These are phyloP conservation scores for Phyllosticta paracitricarpa DNA, from an alignment of 2,329 filamentous ascomycete genomes.

Conservation along the genomic window DNA sequence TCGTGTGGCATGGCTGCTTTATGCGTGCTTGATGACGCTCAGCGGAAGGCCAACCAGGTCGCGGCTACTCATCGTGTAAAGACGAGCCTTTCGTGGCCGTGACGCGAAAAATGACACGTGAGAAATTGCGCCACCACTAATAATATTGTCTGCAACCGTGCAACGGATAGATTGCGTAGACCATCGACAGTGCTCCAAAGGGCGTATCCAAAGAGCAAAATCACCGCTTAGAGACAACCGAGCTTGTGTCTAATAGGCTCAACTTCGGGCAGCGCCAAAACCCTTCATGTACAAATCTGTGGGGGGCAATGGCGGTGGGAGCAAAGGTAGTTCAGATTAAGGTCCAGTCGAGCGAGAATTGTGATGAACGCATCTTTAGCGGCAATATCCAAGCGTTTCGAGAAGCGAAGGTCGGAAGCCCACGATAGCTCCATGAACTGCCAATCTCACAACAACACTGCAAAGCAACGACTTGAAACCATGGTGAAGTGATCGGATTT, in stretches of 20 bases:
- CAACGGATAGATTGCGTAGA: not conserved
- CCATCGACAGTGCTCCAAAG: not conserved
- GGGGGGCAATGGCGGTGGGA: not conserved
- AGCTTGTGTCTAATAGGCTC: not conserved
- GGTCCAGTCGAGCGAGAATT: not conserved
- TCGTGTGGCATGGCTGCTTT: not conserved
- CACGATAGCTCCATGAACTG: too few relatives aligned
- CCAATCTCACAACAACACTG: too few relatives aligned
- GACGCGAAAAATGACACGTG: not conserved
- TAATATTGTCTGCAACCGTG: not conserved
- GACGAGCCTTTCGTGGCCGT: not conserved
- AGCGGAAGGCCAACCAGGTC: not conserved
- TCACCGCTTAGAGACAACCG: not conserved
- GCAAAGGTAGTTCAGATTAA: not conserved
- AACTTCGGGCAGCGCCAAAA: not conserved
- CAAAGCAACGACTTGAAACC: too few relatives aligned
- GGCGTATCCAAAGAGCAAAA: not conserved
- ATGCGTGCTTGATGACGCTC: not conserved
- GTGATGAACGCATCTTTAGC: not conserved
- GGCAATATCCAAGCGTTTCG: not conserved
- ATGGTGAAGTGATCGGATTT: too few relatives aligned
- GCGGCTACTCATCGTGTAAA: not conserved
- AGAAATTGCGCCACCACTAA: not conserved
- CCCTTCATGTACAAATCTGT: not conserved
- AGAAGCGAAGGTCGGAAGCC: too few relatives aligned